A percentile compares a stretch with the other conserved stretches of the same genome.
phyloP scores from a whole-genome alignment of 108 stramenopile species.

The Nitzschia sp. region DNA sequence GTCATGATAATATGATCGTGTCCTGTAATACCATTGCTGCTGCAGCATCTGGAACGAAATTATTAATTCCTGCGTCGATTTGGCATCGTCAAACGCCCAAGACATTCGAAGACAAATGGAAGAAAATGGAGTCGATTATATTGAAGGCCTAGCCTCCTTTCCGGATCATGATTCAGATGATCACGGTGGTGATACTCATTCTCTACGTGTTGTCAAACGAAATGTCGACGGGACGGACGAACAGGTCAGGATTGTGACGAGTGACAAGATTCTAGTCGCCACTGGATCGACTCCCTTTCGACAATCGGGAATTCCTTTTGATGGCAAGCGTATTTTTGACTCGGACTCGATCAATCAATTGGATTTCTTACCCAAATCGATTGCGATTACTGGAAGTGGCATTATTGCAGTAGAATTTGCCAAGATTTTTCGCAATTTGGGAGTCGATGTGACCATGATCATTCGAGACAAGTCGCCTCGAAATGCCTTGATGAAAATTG shows the following conservation, averaged over 20 bases:
- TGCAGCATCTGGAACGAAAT: conserved; percentile 78
- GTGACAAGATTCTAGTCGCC: conserved; percentile 61
- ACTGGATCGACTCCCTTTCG: conserved; percentile 76
- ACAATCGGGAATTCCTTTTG: conserved; percentile 74
- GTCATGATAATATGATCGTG: not conserved
- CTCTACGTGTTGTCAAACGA: conserved; percentile 35
- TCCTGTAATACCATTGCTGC: not conserved
- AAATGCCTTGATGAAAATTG: conserved; percentile 81
- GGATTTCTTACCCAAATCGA: conserved; percentile 60
- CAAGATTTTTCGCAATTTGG: conserved; percentile 78
- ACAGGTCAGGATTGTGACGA: conserved; percentile 12
- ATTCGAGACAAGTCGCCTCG: conserved; percentile 68
- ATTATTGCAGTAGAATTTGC: conserved; percentile 88
- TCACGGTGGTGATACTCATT: conserved; percentile 42
- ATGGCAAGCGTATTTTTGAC: conserved; percentile 75
- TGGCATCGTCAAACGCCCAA: conserved; percentile 70
- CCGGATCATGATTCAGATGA: too few species aligned
- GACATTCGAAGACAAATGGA: conserved; percentile 66
- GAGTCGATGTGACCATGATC: conserved; percentile 74
- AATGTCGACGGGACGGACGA: not conserved
- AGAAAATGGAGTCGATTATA: conserved; percentile 56
- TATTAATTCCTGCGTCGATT: conserved; percentile 58
- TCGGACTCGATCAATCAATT: conserved; percentile 72
- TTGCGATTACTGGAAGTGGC: conserved; percentile 74
- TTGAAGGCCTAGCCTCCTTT: conserved; percentile 66